Percentiles rank a stretch among this genome's conserved stretches.
phyloP scores from a whole-genome alignment of 129 eudicot genomes.

The Flaveria trinervia region DNA sequence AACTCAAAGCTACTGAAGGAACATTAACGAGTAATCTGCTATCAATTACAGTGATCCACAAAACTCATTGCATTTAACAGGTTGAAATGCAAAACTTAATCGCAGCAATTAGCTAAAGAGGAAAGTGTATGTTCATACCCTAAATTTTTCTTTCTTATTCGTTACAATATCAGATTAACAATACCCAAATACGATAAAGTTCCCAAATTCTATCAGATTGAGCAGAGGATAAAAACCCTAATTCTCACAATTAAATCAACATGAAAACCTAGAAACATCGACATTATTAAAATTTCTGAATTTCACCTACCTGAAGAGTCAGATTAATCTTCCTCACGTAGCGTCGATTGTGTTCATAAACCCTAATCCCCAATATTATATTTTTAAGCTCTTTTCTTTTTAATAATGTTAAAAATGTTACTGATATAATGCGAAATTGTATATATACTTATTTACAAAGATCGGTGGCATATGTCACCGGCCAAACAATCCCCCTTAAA shows the following conservation, averaged over 20 bases:
- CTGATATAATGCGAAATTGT: neutral
- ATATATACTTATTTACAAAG: no score
- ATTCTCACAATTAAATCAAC: neutral
- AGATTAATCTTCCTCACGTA: neutral
- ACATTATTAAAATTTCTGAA: neutral
- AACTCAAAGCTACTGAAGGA: no score
- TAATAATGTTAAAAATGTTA: neutral
- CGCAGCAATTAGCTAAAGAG: neutral
- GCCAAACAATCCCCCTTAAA: no score
- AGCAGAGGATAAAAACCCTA: neutral
- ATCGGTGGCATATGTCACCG: no score
- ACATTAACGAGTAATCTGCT: no score
- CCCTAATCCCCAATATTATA: constrained; percentile 10
- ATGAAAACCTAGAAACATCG: neutral
- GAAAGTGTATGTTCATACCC: neutral
- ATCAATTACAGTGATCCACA: neutral
- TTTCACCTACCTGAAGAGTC: neutral
- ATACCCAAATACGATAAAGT: neutral
- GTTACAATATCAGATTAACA: neutral
- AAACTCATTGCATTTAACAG: neutral
- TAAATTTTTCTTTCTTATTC: neutral
- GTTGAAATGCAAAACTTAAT: neutral
- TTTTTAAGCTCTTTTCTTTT: neutral
- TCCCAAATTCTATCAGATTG: neutral
- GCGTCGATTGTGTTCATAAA: neutral